Conservation (phyloP, 108 stramenopile species). For the Parietichytrium sp. region DNA sequence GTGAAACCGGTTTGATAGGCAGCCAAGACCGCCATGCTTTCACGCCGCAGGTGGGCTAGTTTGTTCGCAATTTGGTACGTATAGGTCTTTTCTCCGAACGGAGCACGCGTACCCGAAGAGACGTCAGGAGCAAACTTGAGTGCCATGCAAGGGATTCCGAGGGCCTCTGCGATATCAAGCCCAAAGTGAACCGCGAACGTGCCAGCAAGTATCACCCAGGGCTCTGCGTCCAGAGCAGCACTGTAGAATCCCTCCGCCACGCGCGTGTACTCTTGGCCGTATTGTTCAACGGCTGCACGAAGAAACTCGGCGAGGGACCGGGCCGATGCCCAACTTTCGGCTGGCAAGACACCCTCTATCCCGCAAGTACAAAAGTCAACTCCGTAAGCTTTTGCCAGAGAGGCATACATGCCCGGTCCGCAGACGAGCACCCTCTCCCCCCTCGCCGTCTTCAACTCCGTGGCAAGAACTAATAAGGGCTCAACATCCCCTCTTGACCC, state of each 20-base stretch:
- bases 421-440: not conserved
- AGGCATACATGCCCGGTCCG: not conserved
- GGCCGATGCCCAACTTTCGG: not conserved
- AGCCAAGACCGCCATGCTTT: not conserved
- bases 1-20: not conserved
- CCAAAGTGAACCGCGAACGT: conserved; percentile 19
- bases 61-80: not conserved
- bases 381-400: not conserved
- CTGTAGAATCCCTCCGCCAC: not conserved
- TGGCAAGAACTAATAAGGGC: not conserved
- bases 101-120: not conserved
- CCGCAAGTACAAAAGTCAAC: not conserved
- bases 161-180: conserved; percentile 1
- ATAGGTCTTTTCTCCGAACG: not conserved
- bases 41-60: not conserved
- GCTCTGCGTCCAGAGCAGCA: not conserved
- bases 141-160: not conserved
- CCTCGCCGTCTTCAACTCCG: not conserved
- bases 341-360: not conserved
- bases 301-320: conserved; percentile 1
- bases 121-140: conserved; percentile 14
- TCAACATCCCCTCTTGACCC: conserved; percentile 13
- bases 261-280: not conserved
- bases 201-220: not conserved
- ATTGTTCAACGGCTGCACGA: not conserved